Conservation (phyloP, 2,329 filamentous ascomycete genomes). For the Ilyonectria destructans region DNA sequence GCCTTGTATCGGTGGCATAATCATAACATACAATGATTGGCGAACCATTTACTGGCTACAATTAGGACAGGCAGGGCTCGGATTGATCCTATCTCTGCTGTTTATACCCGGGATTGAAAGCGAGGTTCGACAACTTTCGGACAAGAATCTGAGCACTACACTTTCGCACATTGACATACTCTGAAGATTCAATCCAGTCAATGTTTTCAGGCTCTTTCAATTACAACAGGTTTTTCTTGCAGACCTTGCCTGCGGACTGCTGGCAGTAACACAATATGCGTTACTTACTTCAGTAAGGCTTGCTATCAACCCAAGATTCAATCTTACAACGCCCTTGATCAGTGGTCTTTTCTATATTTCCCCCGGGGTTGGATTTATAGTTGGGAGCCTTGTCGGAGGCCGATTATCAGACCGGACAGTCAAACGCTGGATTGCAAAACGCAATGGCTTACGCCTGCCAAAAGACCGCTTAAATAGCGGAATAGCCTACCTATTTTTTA, state of each 20-base stretch:
- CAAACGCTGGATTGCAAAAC: conserved; percentile 18
- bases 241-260: conserved; percentile 35
- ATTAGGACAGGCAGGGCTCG: conserved; percentile 27
- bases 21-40: conserved; percentile 36
- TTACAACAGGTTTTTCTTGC: conserved; percentile 28
- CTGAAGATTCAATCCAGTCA: conserved; percentile 26
- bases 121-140: conserved; percentile 24
- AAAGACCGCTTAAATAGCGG: conserved; percentile 29
- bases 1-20: conserved; percentile 33
- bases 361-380: conserved; percentile 22
- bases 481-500: conserved; percentile 1
- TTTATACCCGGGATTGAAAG: conserved; percentile 34
- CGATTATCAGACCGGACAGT: conserved; percentile 26
- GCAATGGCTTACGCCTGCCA: conserved; percentile 18
- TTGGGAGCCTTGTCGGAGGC: conserved; percentile 18
- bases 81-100: conserved; percentile 30
- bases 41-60: conserved; percentile 36
- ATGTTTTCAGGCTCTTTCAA: conserved; percentile 27
- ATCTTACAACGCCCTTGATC: conserved; percentile 23
- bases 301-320: conserved; percentile 27
- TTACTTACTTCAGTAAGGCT: conserved; percentile 23
- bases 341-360: conserved; percentile 27
- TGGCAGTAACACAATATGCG: conserved; percentile 32
- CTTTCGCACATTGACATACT: background rate
- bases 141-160: background rate